Base-by-base conservation (phyloP, 257 asterid species). In the Ilex aquifolium region DNA sequence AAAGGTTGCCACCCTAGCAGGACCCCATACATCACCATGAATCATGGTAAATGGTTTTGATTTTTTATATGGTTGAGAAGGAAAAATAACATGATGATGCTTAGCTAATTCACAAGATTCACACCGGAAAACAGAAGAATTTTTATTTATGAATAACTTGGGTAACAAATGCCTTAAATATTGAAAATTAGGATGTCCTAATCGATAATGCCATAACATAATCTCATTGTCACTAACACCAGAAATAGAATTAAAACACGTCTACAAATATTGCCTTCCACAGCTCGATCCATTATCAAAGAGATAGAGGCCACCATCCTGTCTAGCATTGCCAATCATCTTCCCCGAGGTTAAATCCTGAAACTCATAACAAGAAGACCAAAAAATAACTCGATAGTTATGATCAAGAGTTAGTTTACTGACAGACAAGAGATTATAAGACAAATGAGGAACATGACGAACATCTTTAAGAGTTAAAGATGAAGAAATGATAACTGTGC, bases 71-170 rank as follows among this genome's bases (percentile, higher is more conserved):
- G 52, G 52, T 46, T 3, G 52, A 46, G 52, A 14, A 10, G 13
- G 13, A 46, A 46, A 46, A 46, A 10, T 46, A 46, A 2, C 52
- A 46, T 2, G 52, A 46, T 2, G 52, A 46, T 46, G 3, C n/a
- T 46, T 46, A 46, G 54, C 54, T 49, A 49, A 49, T 49, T 49
- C 54, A 49, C 54, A 49, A 49, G 17, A 11, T n/a, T 49, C 54
- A 49, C 54, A 49, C 17, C 10, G 54, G 2, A 49, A 49, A 11
- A 15, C 14, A 49, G 54, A 49, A 11, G 54, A 1, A 49, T n/a
- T 49, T 49, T 49, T 49, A 49, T 49, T 49, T 49, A 15, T 49
- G 17, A 49, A 12, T 49, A 49, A 49, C 14, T n/a, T 49, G 17
- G 54, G 54, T 11, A 49, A 49, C 54, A 49, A 49, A 49, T 49